Evolutionary conservation across 2,329 filamentous ascomycete genomes (phyloP), one percentile per base, ranked within the genome.

Genomic region (Aspergillus aculeatus): DNA sequence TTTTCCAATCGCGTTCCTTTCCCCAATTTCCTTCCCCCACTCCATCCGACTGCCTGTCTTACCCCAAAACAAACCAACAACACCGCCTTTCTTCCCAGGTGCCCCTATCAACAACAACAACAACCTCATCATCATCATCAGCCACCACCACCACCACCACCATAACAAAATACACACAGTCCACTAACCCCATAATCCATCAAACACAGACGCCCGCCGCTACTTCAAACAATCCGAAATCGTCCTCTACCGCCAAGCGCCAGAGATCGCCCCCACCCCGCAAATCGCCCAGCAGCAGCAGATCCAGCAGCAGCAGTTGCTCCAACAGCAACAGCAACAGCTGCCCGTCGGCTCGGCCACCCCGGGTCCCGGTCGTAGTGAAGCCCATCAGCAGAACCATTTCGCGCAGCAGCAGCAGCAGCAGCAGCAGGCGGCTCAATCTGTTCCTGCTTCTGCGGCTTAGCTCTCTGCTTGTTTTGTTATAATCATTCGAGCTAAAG

Each of bases 201-300:
- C 12, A 16, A 35, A 14, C 9, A 55, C 50, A 93, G 95, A 99
- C 77, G 95, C 95, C 53, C 88, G 95, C 70, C 87, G 95, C 70
- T 99, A 99, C 80, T 99, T 99, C 81, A 99, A 99, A 78, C 95
- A 99, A 78, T 97, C 92, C 55, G 95, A 99, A 80, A 99, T 99
- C 74, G 93, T 97, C 60, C 87, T 99, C 55, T 98, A 90, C 81
- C 88, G 95, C 66, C 95, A 98, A 72, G 77, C 80, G 26, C 80
- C 80, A 52, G 80, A 81, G 62, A 74, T 78, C 58, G 73, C 74
- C 24, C 67, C 71, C n/a, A 78, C 75, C 7, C 73, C 75, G 14
- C 72, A 75, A 56, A 72, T 77, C 55, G 74, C 73, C 26, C 71
- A 73, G 53, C 77, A 78, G 59, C 75, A 78, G 60, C 70, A 71